A percentile compares a stretch with the other conserved stretches of the same genome.
Conservation (phyloP, 2,329 filamentous ascomycete species). For the Fusarium algeriense region DNA sequence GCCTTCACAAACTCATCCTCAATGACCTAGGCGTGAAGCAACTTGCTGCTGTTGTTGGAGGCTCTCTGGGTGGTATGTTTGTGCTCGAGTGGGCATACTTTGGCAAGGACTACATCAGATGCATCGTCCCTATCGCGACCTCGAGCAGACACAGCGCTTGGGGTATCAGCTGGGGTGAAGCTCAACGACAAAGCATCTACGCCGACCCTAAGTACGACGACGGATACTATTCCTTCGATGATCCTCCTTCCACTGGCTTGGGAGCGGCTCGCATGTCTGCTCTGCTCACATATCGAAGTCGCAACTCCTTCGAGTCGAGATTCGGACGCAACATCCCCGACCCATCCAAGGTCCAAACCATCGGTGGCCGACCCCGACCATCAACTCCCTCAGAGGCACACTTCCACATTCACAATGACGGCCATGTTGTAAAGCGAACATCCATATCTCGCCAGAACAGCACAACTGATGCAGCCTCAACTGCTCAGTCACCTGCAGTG, state of each 20-base stretch:
- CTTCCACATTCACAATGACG: constrained; percentile 86
- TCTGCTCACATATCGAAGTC: constrained; percentile 92
- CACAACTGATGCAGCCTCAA: constrained; percentile 50
- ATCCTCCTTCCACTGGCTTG: constrained; percentile 87
- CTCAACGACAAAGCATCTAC: constrained; percentile 93
- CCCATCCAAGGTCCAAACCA: constrained; percentile 83
- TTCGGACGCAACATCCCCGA: constrained; percentile 96
- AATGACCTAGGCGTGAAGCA: constrained; percentile 85
- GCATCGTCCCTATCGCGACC: constrained; percentile 85
- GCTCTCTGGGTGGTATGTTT: constrained; percentile 90
- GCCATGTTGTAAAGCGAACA: constrained; percentile 73
- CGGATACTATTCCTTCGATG: constrained; percentile 89
- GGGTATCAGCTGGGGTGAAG: constrained; percentile 92
- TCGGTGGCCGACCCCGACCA: constrained; percentile 74
- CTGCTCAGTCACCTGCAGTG: constrained; percentile 39
- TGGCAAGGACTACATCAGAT: constrained; percentile 85
- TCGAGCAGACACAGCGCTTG: constrained; percentile 88
- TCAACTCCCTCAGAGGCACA: constrained; percentile 76
- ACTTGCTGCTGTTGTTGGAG: constrained; percentile 82
- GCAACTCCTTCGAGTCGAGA: constrained; percentile 95
- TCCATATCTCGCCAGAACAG: constrained; percentile 63
- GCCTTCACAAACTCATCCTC: constrained; percentile 82
- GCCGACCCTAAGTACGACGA: constrained; percentile 98
- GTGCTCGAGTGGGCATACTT: constrained; percentile 94
- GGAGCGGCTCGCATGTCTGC: constrained; percentile 97